Percentiles rank a stretch among this genome's conserved stretches.
Evolutionary conservation across 768 basidiomycete species (phyloP).

Genomic region (Termitomyces sp.): DNA sequence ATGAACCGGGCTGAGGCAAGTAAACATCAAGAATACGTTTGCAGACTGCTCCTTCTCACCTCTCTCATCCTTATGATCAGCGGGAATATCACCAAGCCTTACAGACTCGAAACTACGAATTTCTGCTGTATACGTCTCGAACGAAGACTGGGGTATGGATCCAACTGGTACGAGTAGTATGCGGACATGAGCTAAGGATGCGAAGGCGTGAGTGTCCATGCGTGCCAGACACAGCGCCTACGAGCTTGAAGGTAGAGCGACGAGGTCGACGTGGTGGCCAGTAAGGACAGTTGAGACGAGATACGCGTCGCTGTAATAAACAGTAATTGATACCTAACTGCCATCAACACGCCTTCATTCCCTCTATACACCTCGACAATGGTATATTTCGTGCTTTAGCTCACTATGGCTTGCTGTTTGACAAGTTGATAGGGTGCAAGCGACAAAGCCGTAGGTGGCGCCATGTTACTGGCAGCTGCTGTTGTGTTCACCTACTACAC

Average conservation of each 20-base stretch:
- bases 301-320: conserved; percentile 4
- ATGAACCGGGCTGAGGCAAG: conserved; percentile 73
- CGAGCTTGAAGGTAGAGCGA: conserved; percentile 1
- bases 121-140: conserved; percentile 72
- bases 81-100: conserved; percentile 80
- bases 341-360: conserved; percentile 8
- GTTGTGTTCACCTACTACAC: conserved; percentile 89
- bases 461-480: conserved; percentile 77
- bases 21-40: conserved; percentile 1
- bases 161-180: conserved; percentile 89
- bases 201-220: conserved; percentile 76
- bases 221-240: conserved; percentile 15
- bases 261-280: conserved; percentile 4
- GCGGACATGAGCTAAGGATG: conserved; percentile 81
- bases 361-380: conserved; percentile 8
- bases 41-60: conserved; percentile 40
- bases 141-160: conserved; percentile 62
- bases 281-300: background rate
- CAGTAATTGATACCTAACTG: background rate
- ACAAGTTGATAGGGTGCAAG: conserved; percentile 59
- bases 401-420: conserved; percentile 6
- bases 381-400: conserved; percentile 14
- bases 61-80: conserved; percentile 73
- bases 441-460: conserved; percentile 78
- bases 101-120: conserved; percentile 73